Base-by-base conservation (phyloP, 108 stramenopile genomes). In the Conticribra guillardii region DNA sequence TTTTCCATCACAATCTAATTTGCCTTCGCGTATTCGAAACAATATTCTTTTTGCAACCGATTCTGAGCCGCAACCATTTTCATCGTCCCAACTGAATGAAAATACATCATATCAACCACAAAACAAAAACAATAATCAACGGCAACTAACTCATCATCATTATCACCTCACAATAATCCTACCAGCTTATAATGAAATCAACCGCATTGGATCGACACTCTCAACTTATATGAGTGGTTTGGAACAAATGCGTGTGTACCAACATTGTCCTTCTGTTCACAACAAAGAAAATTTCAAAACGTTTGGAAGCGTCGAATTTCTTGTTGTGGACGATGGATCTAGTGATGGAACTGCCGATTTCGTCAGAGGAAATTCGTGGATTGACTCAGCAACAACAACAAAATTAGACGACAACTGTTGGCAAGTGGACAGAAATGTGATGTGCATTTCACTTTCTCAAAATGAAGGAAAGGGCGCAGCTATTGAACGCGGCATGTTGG, bases 391-490 rank as follows among this genome's bases (percentile, higher is more conserved):
- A 26, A 3, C 21, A 46, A 48, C 15, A 1, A 17, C 11, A 5
- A 7, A 33, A 0, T 3, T 18, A 31, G 4, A 53, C 2, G 26
- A 49, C 28, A 67, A 70, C 52, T 64, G 46, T 17, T 67, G 69
- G 64, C 46, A 69, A 11, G 61, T 70, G 16, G 33, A 58, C 34
- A 34, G 71, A 4, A 54, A 73, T 75, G 31, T 80, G 58, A 34
- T 62, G 14, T 83, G 82, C 32, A 58, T 90, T 44, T 81, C 85
- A 17, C 53, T 90, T 24, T 34, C 64, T 9, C 48, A 45, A 22
- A 93, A 93, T 69, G 46, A 70, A 67, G 92, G 92, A 7, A 93
- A 93, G 49, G 92, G 92, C 18, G 88, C 87, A 0, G 92, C 92
- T 7, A 71, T 93, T 27, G 76, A 83, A 19, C 33, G 55, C 28